phyloP scores from a whole-genome alignment of 345 rosid species.

The Aegle marmelos region DNA sequence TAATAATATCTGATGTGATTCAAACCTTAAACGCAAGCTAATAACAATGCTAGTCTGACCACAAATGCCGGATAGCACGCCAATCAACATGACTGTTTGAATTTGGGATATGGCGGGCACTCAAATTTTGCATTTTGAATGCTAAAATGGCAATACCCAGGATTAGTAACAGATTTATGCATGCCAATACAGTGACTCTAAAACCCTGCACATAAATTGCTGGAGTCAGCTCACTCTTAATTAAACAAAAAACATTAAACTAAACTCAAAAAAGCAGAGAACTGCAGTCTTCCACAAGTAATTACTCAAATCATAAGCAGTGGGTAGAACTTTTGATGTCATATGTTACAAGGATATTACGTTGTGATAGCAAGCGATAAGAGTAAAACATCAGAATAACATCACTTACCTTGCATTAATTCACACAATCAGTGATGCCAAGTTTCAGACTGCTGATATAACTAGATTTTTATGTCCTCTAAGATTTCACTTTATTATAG shows the following conservation, averaged over 20 bases:
- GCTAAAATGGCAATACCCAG: conserved; percentile 20
- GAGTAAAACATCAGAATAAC: background rate
- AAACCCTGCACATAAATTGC: conserved; percentile 24
- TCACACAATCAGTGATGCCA: background rate
- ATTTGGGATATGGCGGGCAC: background rate
- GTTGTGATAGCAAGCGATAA: too few relatives aligned
- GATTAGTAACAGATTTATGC: conserved; percentile 12
- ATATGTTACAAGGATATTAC: background rate
- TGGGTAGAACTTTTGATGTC: background rate
- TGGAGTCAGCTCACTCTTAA: background rate
- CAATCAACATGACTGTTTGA: conserved; percentile 30
- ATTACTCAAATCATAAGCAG: background rate
- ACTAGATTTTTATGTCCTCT: background rate
- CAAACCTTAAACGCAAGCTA: background rate
- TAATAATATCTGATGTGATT: background rate
- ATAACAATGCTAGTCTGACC: conserved; percentile 25
- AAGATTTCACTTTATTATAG: background rate
- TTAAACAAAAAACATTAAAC: background rate
- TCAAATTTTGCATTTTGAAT: background rate
- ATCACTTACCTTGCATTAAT: background rate
- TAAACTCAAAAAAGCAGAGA: background rate
- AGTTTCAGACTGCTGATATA: background rate
- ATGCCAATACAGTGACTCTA: background rate
- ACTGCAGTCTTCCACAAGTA: background rate
- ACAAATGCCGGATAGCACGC: conserved; percentile 40